Base-by-base conservation (phyloP, 2,329 filamentous ascomycete species). In the Juglanconis oblonga region DNA sequence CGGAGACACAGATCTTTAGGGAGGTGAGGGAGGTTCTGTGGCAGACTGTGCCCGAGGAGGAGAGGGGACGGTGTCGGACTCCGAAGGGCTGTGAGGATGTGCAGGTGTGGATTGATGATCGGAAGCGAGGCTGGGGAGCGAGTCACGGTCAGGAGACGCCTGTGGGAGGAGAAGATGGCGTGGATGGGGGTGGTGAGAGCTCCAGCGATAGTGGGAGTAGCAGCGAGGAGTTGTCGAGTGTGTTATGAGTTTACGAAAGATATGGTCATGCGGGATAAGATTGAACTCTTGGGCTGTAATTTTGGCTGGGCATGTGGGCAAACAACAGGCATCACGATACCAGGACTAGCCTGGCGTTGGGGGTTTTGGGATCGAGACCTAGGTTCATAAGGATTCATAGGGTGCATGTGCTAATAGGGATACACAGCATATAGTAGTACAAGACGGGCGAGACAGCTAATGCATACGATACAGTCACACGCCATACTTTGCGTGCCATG, bases 11-110 rank as follows among this genome's bases (percentile, higher is more conserved):
- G 71, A 90, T 97, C 1, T 95, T 93, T 5, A 81, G 79, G 59
- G 93, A 96, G 75, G 78, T 97, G 0, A 83, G 87, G 35, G 88
- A 94, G 68, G 88, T 96, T 13, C 73, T 97, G 11, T 97, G 93
- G 93, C 87, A 87, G 73, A 96, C 91, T 1, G 78, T 86, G 76
- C 40, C 85, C 51, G 77, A 66, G 33, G 73, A 85, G 55, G 77
- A 78, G 10, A 57, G 74, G 29, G 77, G 78, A 8, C 57, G 74
- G 17, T 94, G 89, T 68, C 80, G 86, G 32, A 78, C 85, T 9
- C 91, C 91, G 0, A 78, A 73, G 51, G 86, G 86, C 0, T 92
- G 89, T 65, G 84, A 86, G 64, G 74, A 77, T 6, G 74, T 84
- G 3, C 64, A 68, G 8, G 64, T 67, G 14, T 83, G 79, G 80